Evolutionary conservation across 1,139 yeast genomes (phyloP), one percentile per base, ranked within the genome.

Genomic region (Saccharomyces hybrid): DNA sequence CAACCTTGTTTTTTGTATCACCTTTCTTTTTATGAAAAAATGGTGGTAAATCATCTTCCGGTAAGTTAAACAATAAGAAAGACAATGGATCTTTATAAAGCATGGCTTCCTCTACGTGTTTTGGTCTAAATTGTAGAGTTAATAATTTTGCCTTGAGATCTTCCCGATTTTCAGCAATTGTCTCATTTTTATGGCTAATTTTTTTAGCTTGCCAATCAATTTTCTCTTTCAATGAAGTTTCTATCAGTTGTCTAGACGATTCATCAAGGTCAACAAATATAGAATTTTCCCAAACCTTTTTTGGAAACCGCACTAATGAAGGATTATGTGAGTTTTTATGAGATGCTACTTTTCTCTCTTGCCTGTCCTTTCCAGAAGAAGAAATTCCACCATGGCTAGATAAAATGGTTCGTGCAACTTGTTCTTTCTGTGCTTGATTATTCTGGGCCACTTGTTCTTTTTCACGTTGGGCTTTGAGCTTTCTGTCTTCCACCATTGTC

Each of bases 41-140:
- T 2, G 63, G 54, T 0, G 99, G 99, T 48, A 93, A 73, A 65
- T 93, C 99, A 66, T 90, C 98, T 63, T 91, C 97, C 0, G 98
- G 98, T 2, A 91, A 79, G 64, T 91, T 95, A 62, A 91, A 84
- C 13, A 91, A 71, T 25, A 91, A 77, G 88, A 96, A 93, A 52
- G 93, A 95, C 41, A 88, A 71, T 1, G 87, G 79, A 54, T 79
- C 78, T 2, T 89, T 79, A 63, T 86, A 86, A 41, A 75, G 72
- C 53, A 88, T 72, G 0, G 97, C 83, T 63, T 93, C 98, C 4
- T 73, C 71, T 1, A 86, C 81, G 64, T 91, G 97, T 1, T 79
- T 67, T 42, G 72, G 70, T 57, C 93, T 78, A 63, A 93, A 93
- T 0, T 96, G 96, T 4, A 88, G 70, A 4, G 64, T 52, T 8